Evolutionary conservation across 805 yeast species (phyloP).

Genomic region (Lipomyces lipofer): DNA sequence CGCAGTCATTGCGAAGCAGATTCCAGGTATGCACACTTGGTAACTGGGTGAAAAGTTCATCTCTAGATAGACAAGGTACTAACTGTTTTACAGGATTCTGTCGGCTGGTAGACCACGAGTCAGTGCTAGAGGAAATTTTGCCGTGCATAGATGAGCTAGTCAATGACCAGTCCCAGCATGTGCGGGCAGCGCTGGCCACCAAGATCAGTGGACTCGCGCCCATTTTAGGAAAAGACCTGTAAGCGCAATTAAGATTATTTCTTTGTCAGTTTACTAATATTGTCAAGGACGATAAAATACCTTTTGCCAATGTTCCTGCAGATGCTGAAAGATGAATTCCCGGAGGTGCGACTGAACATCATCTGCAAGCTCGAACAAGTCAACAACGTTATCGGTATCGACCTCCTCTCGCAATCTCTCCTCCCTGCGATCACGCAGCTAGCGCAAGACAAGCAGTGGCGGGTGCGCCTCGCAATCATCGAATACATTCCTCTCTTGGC

Average conservation of each 20-base stretch:
- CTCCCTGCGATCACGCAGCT: slow-evolving; percentile 94
- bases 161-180: slow-evolving; percentile 89
- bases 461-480: slow-evolving; percentile 94
- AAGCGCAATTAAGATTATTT: slow-evolving; percentile 1
- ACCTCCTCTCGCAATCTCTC: slow-evolving; percentile 76
- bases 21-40: slow-evolving; percentile 55
- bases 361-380: slow-evolving; percentile 89
- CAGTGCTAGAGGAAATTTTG: slow-evolving; percentile 66
- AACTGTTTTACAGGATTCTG: slow-evolving; percentile 38
- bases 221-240: slow-evolving; percentile 72
- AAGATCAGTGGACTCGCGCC: slow-evolving; percentile 87
- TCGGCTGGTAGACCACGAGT: slow-evolving; percentile 42
- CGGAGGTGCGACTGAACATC: slow-evolving; percentile 92
- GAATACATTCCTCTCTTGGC: slow-evolving; percentile 95
- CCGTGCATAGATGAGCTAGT: slow-evolving; percentile 83
- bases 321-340: slow-evolving; percentile 95
- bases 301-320: slow-evolving; percentile 83
- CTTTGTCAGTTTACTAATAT: slow-evolving; percentile 40
- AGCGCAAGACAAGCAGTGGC: slow-evolving; percentile 96
- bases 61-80: slow-evolving; percentile 40
- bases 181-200: slow-evolving; percentile 87
- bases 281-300: slow-evolving; percentile 75
- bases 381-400: slow-evolving; percentile 92
- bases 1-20: slow-evolving; percentile 88
- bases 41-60: too few species aligned